Base-by-base conservation (phyloP, 1,284 basidiomycete species). In the Leucoagaricus sp. region DNA sequence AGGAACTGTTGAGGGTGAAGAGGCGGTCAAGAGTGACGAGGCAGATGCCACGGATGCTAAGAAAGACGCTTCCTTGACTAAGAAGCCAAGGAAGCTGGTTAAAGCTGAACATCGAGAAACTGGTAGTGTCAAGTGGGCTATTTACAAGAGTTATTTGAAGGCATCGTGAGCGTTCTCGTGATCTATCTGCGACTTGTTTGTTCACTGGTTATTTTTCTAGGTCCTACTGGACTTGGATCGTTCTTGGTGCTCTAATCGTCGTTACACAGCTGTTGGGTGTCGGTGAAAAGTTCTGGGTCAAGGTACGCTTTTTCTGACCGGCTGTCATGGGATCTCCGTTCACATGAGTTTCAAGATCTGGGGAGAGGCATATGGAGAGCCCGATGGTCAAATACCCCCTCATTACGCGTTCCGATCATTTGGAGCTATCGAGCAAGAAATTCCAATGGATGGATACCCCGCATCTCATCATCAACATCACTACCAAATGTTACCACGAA, bases 101-200 rank as follows among this genome's bases (percentile, higher is more conserved):
- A 81, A 85, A 58, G 87, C 87, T 51, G 88, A 91, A 66, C 85
- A 87, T 62, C 75, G 91, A 19, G 85, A 89, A 41, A 77, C 80
- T 1, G 91, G 91, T 2, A 81, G 83, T 50, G 92, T 94, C 33
- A 91, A 92, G 65, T 90, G 87, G 87, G 67, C 71, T 1, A 86
- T 93, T 44, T 94, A 94, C 68, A 85, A 86, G 60, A 87, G 83
- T 12, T 94, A 94, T 68, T 75, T 94, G 57, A 78, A 81, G 63
- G 86, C 86, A 41, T 87, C 85, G 84, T 86, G 58, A 44, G 68
- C 68, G 5, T 38, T 54, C 44, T 46, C 61, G 63, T 31, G 55
- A 13, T 41, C 29, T 19, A 17, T 10, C 29, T 38, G n/a, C 7
- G 15, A 15, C 15, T 13, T 36, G 25, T 17, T 10, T 93, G 91